Percentiles rank a stretch among this genome's conserved stretches.
These are phyloP conservation scores for Bipolaris bicolor DNA, from an alignment of 2,329 filamentous ascomycete species.

Conservation along the genomic window DNA sequence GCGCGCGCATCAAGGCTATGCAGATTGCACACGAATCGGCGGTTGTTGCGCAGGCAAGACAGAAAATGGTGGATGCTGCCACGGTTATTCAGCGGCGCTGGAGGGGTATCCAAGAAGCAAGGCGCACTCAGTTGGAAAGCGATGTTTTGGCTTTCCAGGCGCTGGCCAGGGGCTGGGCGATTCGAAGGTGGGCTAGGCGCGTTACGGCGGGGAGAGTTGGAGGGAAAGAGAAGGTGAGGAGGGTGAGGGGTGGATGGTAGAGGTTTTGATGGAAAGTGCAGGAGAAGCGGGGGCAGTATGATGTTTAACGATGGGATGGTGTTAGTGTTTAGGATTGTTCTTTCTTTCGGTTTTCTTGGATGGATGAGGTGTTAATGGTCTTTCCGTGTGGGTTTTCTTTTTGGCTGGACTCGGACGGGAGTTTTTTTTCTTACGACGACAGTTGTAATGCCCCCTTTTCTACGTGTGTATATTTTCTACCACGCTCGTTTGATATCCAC, in stretches of 20 bases:
- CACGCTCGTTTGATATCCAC: neutral
- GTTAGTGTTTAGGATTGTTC: neutral
- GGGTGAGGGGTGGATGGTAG: conserved; percentile 48
- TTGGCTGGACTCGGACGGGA: neutral
- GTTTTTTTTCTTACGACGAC: neutral
- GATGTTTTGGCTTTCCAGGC: conserved; percentile 53
- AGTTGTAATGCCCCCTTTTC: neutral
- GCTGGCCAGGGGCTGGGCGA: conserved; percentile 51
- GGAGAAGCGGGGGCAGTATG: neutral
- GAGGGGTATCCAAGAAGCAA: conserved; percentile 46
- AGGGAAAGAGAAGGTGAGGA: conserved; percentile 44
- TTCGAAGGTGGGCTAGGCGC: conserved; percentile 40
- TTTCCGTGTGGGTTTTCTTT: neutral
- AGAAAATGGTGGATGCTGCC: conserved; percentile 51
- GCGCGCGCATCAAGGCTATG: conserved; percentile 48
- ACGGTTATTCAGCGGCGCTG: conserved; percentile 54
- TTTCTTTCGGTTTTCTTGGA: neutral
- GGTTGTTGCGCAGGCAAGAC: conserved; percentile 53
- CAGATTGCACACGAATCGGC: conserved; percentile 56
- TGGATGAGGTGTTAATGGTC: neutral
- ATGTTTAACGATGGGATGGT: neutral
- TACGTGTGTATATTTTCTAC: neutral
- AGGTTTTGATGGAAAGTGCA: neutral
- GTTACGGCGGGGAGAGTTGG: conserved; percentile 36
- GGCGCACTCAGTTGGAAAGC: conserved; percentile 44